These are phyloP conservation scores for Cucumis cinereus DNA, from an alignment of 306 rosid genomes.

Conservation along the genomic window DNA sequence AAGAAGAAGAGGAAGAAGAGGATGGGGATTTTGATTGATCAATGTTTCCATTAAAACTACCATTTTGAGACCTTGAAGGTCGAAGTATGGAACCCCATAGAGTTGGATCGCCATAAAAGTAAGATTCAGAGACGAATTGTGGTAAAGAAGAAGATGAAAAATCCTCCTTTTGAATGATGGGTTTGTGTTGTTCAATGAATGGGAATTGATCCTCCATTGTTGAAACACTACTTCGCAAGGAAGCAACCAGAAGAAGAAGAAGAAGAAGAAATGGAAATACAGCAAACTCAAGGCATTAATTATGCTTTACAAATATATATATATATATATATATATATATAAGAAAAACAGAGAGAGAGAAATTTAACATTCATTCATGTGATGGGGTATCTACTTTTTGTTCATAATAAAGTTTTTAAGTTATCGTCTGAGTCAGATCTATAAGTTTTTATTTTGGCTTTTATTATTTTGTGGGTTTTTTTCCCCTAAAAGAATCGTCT, in stretches of 20 bases:
- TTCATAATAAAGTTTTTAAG: constrained; percentile 22
- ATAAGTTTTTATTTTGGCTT: neutral
- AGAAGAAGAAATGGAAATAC: constrained; percentile 5
- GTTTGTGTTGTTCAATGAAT: constrained; percentile 31
- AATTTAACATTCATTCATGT: neutral
- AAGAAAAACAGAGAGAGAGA: neutral
- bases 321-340: neutral
- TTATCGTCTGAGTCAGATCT: constrained; percentile 25
- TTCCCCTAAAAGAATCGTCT: constrained; percentile 18
- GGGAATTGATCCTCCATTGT: constrained; percentile 47
- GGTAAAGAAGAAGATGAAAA: constrained; percentile 34
- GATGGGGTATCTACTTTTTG: constrained; percentile 15
- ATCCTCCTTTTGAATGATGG: constrained; percentile 34
- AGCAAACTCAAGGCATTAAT: constrained; percentile 12
- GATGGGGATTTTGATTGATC: constrained; percentile 22
- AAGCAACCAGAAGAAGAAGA: constrained; percentile 10
- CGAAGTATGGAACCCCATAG: constrained; percentile 25
- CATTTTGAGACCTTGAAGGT: constrained; percentile 17
- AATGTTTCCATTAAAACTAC: neutral
- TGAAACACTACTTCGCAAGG: neutral
- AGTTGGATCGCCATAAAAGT: constrained; percentile 31
- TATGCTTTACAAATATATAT: neutral
- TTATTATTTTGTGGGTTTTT: neutral
- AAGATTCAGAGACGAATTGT: constrained; percentile 38
- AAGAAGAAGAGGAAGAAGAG: constrained; percentile 19